Evolutionary conservation across 2,329 filamentous ascomycete genomes (phyloP), one percentile per base, ranked within the genome.

Genomic region (Ascochyta pisi): DNA sequence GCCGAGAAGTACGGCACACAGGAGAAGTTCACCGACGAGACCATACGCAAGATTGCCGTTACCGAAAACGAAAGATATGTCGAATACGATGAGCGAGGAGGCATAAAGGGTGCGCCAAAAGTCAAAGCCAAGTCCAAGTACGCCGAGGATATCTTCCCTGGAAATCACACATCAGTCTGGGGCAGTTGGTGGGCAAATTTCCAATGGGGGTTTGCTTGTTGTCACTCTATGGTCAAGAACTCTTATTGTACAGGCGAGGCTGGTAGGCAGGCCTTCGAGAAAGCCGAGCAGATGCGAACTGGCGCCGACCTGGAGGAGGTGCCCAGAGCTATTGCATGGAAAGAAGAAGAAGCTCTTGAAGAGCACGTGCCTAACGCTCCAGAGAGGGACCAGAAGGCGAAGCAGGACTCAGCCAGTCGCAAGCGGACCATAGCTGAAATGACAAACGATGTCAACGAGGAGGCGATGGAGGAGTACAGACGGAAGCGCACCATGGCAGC

Each of bases 181-280:
- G 95, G 95, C 44, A 96, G 92, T 69, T 99, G 95, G 95, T 99
- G 95, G 95, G 86, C 87, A 49, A 88, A 91, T 70, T 98, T 97
- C 78, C 85, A 89, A 76, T 99, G 95, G 95, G 95, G 95, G 1
- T 99, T 96, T 76, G 85, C 90, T 22, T 99, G 95, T 76, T 99
- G 95, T 80, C 92, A 96, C 74, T 96, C 92, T 0, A 89, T 87
- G 22, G 86, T 96, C 60, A 97, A 96, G 78, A 98, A 99, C 77
- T 96, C 92, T 69, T 99, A 98, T 71, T 99, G 95, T 76, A 98
- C 94, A 0, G 95, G 95, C 24, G 91, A 95, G 58, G 91, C 90
- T 55, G 95, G 95, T 33, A 96, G 87, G 74, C 79, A 79, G 58
- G 93, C 92, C 1, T 92, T 91, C 76, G 88, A 93, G 65, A 89